A percentile compares a stretch with the other conserved stretches of the same genome.
phyloP scores from a whole-genome alignment of 129 eudicot genomes.

The Artemisia annua region DNA sequence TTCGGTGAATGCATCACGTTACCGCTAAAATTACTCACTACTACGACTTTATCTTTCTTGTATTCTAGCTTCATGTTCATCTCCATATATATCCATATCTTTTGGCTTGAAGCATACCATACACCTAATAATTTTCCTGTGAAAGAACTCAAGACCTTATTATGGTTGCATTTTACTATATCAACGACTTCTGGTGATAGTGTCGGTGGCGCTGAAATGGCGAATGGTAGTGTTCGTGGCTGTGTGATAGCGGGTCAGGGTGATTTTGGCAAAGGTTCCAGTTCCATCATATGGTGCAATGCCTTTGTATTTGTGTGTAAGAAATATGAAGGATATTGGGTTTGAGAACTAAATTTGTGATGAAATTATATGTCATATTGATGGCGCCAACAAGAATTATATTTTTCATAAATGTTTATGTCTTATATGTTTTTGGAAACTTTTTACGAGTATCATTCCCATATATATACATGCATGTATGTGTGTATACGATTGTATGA shows the following conservation, averaged over 20 bases:
- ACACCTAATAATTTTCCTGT: constrained; percentile 12
- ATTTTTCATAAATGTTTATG: not conserved
- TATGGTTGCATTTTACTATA: constrained; percentile 23
- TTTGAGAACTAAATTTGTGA: constrained; percentile 9
- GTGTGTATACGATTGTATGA: not conserved
- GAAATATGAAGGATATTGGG: not conserved
- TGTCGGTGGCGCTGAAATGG: too few relatives aligned
- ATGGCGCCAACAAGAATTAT: not conserved
- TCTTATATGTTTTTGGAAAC: not conserved
- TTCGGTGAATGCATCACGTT: constrained; percentile 23
- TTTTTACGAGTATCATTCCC: not conserved
- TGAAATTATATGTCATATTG: constrained; percentile 16
- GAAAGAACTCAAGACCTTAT: constrained; percentile 15
- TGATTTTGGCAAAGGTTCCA: too few relatives aligned
- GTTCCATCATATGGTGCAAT: not conserved
- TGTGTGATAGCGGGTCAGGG: too few relatives aligned
- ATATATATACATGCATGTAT: not conserved
- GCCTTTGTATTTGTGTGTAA: too few relatives aligned
- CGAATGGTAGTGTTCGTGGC: too few relatives aligned
- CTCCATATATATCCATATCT: not conserved
- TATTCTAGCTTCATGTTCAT: constrained; percentile 3
- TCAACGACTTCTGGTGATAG: too few relatives aligned
- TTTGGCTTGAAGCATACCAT: constrained; percentile 26
- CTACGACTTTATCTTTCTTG: not conserved
- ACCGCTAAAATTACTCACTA: not conserved